Evolutionary conservation across 225 moss, liverwort and hornwort species (phyloP).

Genomic region (Asterella californica): DNA sequence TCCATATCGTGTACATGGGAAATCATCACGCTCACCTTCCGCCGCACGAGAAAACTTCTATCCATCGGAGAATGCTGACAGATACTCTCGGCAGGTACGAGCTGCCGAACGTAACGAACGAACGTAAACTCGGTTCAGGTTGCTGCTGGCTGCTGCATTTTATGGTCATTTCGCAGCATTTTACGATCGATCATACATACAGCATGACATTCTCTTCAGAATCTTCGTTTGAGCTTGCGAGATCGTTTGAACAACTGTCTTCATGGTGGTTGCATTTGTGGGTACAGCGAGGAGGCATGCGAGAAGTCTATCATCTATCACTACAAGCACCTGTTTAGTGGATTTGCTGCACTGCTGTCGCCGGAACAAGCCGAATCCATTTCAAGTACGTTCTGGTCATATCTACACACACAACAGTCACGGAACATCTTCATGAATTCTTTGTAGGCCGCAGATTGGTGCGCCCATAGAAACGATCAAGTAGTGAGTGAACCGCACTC

Average conservation of each 20-base stretch:
- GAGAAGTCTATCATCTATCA: conserved; percentile 16
- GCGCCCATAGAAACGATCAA: too few relatives aligned
- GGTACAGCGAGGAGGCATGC: conserved; percentile 12
- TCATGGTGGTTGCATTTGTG: not conserved
- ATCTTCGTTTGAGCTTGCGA: not conserved
- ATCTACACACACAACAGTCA: not conserved
- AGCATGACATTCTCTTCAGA: not conserved
- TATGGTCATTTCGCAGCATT: not conserved
- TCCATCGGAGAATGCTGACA: conserved; percentile 17
- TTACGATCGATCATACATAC: not conserved
- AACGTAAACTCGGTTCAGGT: not conserved
- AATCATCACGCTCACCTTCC: conserved; percentile 20
- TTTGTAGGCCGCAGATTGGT: too few relatives aligned
- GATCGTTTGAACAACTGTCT: not conserved
- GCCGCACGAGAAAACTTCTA: conserved; percentile 9
- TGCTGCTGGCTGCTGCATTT: too few relatives aligned
- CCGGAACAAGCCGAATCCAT: conserved; percentile 13
- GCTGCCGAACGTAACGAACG: not conserved
- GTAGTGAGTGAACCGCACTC: not conserved
- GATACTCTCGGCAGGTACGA: conserved; percentile 19
- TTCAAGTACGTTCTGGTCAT: conserved; percentile 9
- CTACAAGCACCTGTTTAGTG: conserved; percentile 23
- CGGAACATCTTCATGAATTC: not conserved
- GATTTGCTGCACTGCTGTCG: conserved; percentile 20
- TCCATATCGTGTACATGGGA: conserved; percentile 26